These are phyloP conservation scores for Stereocaulon alpinum DNA, from an alignment of 495 filamentous ascomycete species.

Conservation along the genomic window DNA sequence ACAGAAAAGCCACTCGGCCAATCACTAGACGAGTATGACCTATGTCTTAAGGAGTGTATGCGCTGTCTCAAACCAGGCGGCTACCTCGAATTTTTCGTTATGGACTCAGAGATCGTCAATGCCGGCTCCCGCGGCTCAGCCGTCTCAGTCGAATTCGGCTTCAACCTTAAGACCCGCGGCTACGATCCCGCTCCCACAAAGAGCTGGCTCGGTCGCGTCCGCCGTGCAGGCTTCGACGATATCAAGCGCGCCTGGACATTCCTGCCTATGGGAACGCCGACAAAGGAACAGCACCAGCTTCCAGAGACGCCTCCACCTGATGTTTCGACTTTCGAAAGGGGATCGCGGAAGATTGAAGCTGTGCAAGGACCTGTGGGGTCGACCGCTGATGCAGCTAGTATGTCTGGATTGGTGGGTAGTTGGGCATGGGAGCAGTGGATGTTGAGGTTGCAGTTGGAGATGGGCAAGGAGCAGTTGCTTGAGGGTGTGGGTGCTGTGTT, in stretches of 20 bases:
- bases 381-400: conserved; percentile 58
- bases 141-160: conserved; percentile 80
- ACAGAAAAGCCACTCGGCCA: conserved; percentile 41
- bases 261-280: conserved; percentile 69
- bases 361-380: conserved; percentile 64
- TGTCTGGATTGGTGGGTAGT: conserved; percentile 72
- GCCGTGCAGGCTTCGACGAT: conserved; percentile 59
- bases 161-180: conserved; percentile 73
- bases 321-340: conserved; percentile 39
- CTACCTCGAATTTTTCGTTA: conserved; percentile 76
- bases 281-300: conserved; percentile 32
- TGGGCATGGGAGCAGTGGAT: conserved; percentile 98
- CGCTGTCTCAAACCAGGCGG: conserved; percentile 89
- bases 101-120: conserved; percentile 82
- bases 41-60: conserved; percentile 72
- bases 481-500: conserved; percentile 70
- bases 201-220: conserved; percentile 62
- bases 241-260: conserved; percentile 85
- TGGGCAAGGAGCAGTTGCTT: conserved; percentile 58
- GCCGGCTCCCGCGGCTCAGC: conserved; percentile 66
- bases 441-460: conserved; percentile 74
- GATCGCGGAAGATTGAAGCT: conserved; percentile 38
- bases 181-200: conserved; percentile 82
- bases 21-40: conserved; percentile 74
- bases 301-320: conserved; percentile 44